Evolutionary conservation across 164 flowering plant species (phyloP).

Genomic region (Magnolia sinica): DNA sequence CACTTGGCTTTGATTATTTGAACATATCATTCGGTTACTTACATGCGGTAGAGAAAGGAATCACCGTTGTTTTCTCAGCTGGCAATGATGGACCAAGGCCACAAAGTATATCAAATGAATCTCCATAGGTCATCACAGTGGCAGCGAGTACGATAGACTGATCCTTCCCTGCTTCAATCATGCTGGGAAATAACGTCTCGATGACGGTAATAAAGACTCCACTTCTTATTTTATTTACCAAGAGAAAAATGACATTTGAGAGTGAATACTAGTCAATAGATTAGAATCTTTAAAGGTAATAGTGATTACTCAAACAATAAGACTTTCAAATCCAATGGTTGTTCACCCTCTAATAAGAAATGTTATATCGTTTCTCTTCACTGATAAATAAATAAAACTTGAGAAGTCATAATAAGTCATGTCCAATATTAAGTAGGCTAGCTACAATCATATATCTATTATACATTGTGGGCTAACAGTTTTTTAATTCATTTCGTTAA

Average conservation of each 20-base stretch:
- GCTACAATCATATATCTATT: no score
- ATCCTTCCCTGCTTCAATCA: constrained; percentile 21
- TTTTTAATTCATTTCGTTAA: no score
- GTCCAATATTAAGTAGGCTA: no score
- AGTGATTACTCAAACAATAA: no score
- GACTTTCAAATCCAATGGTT: not conserved
- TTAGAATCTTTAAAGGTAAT: not conserved
- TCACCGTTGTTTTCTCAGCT: constrained; percentile 23
- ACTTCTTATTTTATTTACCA: no score
- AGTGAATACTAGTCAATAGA: not conserved
- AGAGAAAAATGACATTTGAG: no score
- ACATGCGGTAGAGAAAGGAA: constrained; percentile 27
- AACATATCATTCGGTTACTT: constrained; percentile 19
- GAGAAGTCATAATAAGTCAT: no score
- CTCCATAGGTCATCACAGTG: constrained; percentile 28
- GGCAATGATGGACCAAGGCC: constrained; percentile 25
- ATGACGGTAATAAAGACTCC: not conserved
- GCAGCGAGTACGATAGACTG: constrained; percentile 28
- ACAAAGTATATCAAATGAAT: constrained; percentile 20
- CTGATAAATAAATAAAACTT: no score
- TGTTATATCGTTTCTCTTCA: no score
- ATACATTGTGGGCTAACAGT: no score
- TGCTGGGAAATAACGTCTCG: constrained; percentile 19
- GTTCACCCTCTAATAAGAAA: no score
- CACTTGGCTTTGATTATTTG: constrained; percentile 4